Evolutionary conservation across 2,329 filamentous ascomycete species (phyloP), one percentile per base, ranked within the genome.

Genomic region (Monilinia aucupariae): DNA sequence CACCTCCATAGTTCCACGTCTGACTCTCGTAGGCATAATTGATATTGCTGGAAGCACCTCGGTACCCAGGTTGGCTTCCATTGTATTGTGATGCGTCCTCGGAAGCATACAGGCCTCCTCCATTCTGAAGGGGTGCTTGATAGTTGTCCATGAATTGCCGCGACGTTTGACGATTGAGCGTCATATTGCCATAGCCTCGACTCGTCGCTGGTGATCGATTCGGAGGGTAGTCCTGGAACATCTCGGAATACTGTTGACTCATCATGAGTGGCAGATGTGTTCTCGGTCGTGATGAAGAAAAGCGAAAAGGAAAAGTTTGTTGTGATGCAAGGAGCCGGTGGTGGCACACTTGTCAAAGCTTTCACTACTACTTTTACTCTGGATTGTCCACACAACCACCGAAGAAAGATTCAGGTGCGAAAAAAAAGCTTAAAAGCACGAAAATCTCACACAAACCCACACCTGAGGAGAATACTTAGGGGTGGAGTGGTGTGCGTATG

Each of bases 121-220:
- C 49, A 6, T 45, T 55, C 56, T 85, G 85, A 59, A 68, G 48
- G 43, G 62, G 64, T 55, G 62, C 50, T 65, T 82, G 84, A 73
- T 89, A 88, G 65, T 82, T 81, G 69, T 96, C 91, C 39, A 62
- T 55, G 74, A 92, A 90, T 69, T 89, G 89, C 70, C 91, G 85
- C 70, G 91, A 92, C 50, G 85, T 80, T 74, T 89, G 87, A 69
- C 89, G 85, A 72, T 88, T 85, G 64, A 89, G 78, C 64, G 82
- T 80, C 80, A 87, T 82, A 70, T 79, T 80, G 71, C 83, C 82
- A 70, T 82, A 83, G 63, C 79, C 81, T 65, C 89, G 89, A 74
- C 89, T 86, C 39, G 88, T 86, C 73, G 85, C 87, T 47, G 91
- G 90, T 67, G 88, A 91, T 72, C 90, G 88, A 74, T 86, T 87